Evolutionary conservation across 2,329 filamentous ascomycete genomes (phyloP).

Genomic region (Hortaea sp.): DNA sequence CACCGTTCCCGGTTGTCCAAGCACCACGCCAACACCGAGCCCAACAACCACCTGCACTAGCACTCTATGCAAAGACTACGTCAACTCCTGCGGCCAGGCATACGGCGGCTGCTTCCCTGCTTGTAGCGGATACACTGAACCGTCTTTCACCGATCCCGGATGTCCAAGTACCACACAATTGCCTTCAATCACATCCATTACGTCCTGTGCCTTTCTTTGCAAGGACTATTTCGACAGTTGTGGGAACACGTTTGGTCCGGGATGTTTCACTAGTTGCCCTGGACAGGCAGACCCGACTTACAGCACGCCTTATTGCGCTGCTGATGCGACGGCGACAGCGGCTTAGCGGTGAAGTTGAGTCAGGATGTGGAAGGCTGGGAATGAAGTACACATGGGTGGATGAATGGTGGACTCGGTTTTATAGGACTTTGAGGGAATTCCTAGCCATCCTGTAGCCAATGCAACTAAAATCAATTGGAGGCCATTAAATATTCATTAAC

Average conservation of each 20-base stretch:
- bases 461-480: no score
- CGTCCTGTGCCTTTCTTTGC: constrained; percentile 6
- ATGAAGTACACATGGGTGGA: no score
- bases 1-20: constrained; percentile 10
- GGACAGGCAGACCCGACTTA: constrained; percentile 6
- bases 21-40: background rate
- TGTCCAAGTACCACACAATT: background rate
- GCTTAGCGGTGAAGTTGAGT: no score
- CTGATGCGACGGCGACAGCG: no score
- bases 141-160: constrained; percentile 4
- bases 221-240: constrained; percentile 10
- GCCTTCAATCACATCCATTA: background rate
- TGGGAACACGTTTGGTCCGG: constrained; percentile 13
- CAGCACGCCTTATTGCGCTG: constrained; percentile 2
- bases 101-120: constrained; percentile 10
- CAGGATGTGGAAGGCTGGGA: no score
- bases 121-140: constrained; percentile 5
- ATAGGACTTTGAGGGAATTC: no score
- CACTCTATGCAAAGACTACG: constrained; percentile 2
- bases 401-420: no score
- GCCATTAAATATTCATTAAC: no score
- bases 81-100: constrained; percentile 7
- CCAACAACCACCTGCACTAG: background rate
- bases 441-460: no score
- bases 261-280: constrained; percentile 11